A percentile compares a stretch with the other conserved stretches of the same genome.
Conservation (phyloP, 306 rosid genomes). For the Rosa multiflora region DNA sequence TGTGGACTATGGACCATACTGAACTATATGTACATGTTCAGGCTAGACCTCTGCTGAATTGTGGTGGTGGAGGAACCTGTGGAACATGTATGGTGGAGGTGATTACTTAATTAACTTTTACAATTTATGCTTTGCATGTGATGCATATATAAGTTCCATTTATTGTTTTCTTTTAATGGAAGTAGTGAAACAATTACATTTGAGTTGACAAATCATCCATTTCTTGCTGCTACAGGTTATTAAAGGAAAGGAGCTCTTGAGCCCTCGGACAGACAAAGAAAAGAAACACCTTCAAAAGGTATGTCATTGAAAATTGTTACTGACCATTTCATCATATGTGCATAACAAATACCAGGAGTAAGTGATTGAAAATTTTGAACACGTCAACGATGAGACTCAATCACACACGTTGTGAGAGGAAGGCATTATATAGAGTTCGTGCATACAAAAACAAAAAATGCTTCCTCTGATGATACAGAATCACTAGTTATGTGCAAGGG, state of each 20-base stretch:
- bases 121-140: neutral
- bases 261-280: constrained; percentile 77
- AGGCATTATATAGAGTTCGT: neutral
- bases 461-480: neutral
- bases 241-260: constrained; percentile 75
- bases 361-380: neutral
- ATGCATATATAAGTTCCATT: neutral
- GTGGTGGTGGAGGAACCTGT: constrained; percentile 89
- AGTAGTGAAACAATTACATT: neutral
- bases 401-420: neutral
- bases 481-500: neutral
- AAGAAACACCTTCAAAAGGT: constrained; percentile 71
- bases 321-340: neutral
- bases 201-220: neutral
- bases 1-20: neutral
- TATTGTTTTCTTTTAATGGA: neutral
- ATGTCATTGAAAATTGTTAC: constrained; percentile 1
- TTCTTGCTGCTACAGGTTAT: constrained; percentile 49
- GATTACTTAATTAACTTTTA: constrained; percentile 2
- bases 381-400: neutral
- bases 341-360: neutral
- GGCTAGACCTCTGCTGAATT: constrained; percentile 67
- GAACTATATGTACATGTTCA: constrained; percentile 25
- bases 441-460: neutral
- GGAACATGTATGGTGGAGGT: constrained; percentile 97